phyloP scores from a whole-genome alignment of 345 rosid genomes.

The Eutrema yunnanense region DNA sequence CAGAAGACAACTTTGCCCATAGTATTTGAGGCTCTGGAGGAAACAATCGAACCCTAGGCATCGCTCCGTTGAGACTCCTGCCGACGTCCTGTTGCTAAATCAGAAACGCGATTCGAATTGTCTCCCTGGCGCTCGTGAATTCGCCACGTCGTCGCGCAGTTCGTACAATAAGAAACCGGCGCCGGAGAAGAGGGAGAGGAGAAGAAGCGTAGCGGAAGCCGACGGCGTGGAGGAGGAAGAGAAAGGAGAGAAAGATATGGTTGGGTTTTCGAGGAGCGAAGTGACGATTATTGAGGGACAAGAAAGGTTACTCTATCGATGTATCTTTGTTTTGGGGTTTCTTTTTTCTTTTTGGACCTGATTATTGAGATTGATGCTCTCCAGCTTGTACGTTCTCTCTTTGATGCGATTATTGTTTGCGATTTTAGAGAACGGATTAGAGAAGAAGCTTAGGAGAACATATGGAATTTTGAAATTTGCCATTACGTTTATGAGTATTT shows the following conservation, averaged over 20 bases:
- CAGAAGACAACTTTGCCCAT: too few relatives aligned
- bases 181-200: slow-evolving; percentile 20
- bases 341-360: neutral
- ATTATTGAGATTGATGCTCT: neutral
- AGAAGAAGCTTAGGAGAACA: neutral
- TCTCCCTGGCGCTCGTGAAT: slow-evolving; percentile 11
- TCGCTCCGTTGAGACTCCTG: slow-evolving; percentile 32
- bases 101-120: slow-evolving; percentile 10
- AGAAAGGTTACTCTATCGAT: neutral
- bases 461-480: neutral
- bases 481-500: neutral
- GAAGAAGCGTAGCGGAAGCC: slow-evolving; percentile 15
- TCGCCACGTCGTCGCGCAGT: slow-evolving; percentile 29
- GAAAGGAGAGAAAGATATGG: slow-evolving; percentile 46
- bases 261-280: slow-evolving; percentile 45
- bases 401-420: neutral
- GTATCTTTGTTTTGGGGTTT: neutral
- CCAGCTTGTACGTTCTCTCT: neutral
- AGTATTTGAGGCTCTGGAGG: slow-evolving; percentile 37
- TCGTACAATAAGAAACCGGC: slow-evolving; percentile 25
- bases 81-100: neutral
- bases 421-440: neutral
- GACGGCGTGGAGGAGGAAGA: slow-evolving; percentile 34
- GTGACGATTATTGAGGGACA: too few relatives aligned
- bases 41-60: slow-evolving; percentile 80